A percentile compares a stretch with the other conserved stretches of the same genome.
These are phyloP conservation scores for Cladosporium sp. DNA, from an alignment of 2,329 filamentous ascomycete genomes.

Conservation along the genomic window DNA sequence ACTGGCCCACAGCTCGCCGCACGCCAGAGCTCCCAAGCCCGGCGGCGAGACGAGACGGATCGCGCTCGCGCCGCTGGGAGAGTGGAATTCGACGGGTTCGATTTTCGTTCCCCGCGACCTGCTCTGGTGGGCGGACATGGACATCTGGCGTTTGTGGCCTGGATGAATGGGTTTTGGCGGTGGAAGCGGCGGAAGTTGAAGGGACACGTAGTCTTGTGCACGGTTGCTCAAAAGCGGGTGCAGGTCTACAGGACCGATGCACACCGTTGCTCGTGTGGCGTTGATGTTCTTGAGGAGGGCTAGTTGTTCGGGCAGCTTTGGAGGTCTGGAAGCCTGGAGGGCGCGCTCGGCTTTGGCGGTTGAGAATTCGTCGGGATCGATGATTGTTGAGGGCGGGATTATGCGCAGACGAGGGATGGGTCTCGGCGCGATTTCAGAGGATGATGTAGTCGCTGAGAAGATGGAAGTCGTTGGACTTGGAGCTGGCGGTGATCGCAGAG, in stretches of 20 bases:
- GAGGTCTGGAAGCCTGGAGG: not conserved
- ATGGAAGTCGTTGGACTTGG: not conserved
- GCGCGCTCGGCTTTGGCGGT: not conserved
- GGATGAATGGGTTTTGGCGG: not conserved
- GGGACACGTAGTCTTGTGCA: constrained; percentile 1
- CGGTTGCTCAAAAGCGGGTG: constrained; percentile 4
- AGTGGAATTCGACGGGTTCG: not conserved
- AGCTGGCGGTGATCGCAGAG: not conserved
- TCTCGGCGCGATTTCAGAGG: too few relatives aligned
- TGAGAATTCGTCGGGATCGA: not conserved
- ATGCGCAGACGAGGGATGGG: not conserved
- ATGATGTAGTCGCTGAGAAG: too few relatives aligned
- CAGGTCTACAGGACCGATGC: not conserved
- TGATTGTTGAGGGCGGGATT: not conserved
- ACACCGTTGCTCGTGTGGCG: constrained; percentile 2
- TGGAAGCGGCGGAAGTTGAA: not conserved
- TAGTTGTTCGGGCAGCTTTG: not conserved
- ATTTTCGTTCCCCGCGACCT: not conserved
- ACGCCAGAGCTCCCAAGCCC: constrained; percentile 13
- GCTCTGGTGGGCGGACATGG: not conserved
- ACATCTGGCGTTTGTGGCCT: not conserved
- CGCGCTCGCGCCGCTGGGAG: not conserved
- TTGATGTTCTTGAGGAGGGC: constrained; percentile 9
- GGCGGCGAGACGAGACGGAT: constrained; percentile 16
- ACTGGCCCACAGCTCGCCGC: constrained; percentile 16